Evolutionary conservation across 2,329 filamentous ascomycete genomes (phyloP), one percentile per base, ranked within the genome.

Genomic region (Phyllosticta capitalensis): DNA sequence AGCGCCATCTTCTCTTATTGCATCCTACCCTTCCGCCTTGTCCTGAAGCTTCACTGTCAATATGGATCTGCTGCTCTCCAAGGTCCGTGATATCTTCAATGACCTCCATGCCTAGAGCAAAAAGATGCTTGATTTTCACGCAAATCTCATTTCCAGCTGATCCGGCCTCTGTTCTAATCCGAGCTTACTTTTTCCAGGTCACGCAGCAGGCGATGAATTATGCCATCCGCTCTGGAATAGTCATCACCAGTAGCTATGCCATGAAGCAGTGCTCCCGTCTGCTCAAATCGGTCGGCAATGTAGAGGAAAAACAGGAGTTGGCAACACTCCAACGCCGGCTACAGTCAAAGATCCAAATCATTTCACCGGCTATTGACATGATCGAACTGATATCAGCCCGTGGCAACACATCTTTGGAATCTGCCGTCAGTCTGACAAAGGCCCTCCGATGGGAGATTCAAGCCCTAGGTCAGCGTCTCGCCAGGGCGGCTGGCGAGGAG

Each of bases 291-390:
- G 30, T 52, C 19, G 50, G 57, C 48, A 28, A 14, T 7, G 22
- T 45, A 22, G 51, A 59, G 65, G 81, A 85, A 26, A 80, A 88
- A 55, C 82, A 87, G 61, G 89, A 96, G 70, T 79, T 97, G 5
- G 79, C 83, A 60, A 72, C 76, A 1, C 76, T 96, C 12, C 90
- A 95, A 68, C 79, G 84, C 57, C 82, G 87, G 1, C 79, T 97
- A 3, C 84, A 95, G 66, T 85, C 82, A 72, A 97, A 96, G 72
- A 96, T 97, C 67, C 87, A 85, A 85, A 90, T 96, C 64, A 86
- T 96, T 52, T 91, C 90, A 10, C 92, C 92, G 0, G 89, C 90
- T 9, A 92, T 95, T 67, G 90, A 96, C 70, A 85, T 96, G 78
- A 90, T 96, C 66, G 90, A 96, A 71, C 81, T 96, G 66, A 94